A percentile compares a stretch with the other conserved stretches of the same genome.
phyloP scores from a whole-genome alignment of 345 rosid species.

The Populus alba region DNA sequence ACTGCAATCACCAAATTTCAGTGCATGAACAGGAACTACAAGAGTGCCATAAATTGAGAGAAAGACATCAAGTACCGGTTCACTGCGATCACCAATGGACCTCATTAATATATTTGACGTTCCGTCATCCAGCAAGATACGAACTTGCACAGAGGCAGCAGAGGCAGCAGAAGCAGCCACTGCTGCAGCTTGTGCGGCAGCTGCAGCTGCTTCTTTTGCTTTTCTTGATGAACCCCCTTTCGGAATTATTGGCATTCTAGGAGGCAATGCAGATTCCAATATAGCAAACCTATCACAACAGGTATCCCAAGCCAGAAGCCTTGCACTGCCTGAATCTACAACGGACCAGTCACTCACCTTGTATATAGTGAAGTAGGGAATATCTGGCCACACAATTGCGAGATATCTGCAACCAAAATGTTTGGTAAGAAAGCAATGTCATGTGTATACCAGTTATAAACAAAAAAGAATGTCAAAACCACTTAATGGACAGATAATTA shows the following conservation, averaged over 20 bases:
- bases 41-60: slow-evolving; percentile 11
- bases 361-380: slow-evolving; percentile 88
- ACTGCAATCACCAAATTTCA: not conserved
- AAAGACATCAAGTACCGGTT: slow-evolving; percentile 63
- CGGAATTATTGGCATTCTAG: slow-evolving; percentile 81
- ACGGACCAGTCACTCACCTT: slow-evolving; percentile 93
- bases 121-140: slow-evolving; percentile 97
- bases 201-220: slow-evolving; percentile 97
- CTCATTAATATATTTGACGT: slow-evolving; percentile 96
- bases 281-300: slow-evolving; percentile 93
- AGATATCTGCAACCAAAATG: slow-evolving; percentile 69
- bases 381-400: slow-evolving; percentile 96
- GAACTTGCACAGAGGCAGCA: slow-evolving; percentile 94
- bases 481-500: not conserved
- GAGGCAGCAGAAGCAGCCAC: slow-evolving; percentile 95
- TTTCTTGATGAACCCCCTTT: slow-evolving; percentile 87
- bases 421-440: slow-evolving; percentile 8
- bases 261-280: slow-evolving; percentile 75
- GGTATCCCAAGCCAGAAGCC: slow-evolving; percentile 95
- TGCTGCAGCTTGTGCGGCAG: slow-evolving; percentile 95
- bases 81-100: slow-evolving; percentile 85
- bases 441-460: slow-evolving; percentile 1
- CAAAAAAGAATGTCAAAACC: slow-evolving; percentile 1
- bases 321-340: slow-evolving; percentile 98
- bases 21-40: not conserved